Percentiles rank a stretch among this genome's conserved stretches.
Conservation (phyloP, 441 rosid genomes). For the Jatropha podagrica region DNA sequence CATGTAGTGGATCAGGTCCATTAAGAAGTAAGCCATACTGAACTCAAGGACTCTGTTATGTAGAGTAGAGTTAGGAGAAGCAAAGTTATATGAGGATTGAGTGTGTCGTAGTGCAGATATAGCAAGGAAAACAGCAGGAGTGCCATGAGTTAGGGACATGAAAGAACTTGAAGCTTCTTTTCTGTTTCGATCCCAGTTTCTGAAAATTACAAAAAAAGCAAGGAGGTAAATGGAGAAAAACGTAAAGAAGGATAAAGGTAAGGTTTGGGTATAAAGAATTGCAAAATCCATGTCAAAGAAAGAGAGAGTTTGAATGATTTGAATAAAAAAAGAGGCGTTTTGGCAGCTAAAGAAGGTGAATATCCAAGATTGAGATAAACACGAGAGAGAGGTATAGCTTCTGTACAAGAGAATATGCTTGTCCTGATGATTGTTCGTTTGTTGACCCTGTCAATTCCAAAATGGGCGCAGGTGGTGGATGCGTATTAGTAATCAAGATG, state of each 20-base stretch:
- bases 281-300: constrained; percentile 22
- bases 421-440: not conserved
- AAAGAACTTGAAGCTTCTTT: constrained; percentile 73
- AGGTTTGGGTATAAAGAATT: constrained; percentile 9
- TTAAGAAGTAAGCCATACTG: constrained; percentile 72
- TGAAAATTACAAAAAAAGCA: constrained; percentile 51
- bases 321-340: not conserved
- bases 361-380: not conserved
- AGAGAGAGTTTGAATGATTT: not conserved
- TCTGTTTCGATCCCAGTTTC: constrained; percentile 53
- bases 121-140: constrained; percentile 67
- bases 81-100: constrained; percentile 30
- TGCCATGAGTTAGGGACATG: constrained; percentile 73
- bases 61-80: constrained; percentile 49
- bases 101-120: constrained; percentile 30
- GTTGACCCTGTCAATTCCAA: not conserved
- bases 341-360: not conserved
- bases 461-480: too few relatives aligned
- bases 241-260: constrained; percentile 43
- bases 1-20: constrained; percentile 73
- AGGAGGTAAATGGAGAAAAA: constrained; percentile 47
- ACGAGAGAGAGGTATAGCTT: constrained; percentile 5
- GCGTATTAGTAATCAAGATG: not conserved
- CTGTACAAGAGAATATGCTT: constrained; percentile 1
- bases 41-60: constrained; percentile 63